Percentiles rank a stretch among this genome's conserved stretches.
Evolutionary conservation across 1,139 yeast species (phyloP).

Genomic region (Yamadazyma jaroonii): DNA sequence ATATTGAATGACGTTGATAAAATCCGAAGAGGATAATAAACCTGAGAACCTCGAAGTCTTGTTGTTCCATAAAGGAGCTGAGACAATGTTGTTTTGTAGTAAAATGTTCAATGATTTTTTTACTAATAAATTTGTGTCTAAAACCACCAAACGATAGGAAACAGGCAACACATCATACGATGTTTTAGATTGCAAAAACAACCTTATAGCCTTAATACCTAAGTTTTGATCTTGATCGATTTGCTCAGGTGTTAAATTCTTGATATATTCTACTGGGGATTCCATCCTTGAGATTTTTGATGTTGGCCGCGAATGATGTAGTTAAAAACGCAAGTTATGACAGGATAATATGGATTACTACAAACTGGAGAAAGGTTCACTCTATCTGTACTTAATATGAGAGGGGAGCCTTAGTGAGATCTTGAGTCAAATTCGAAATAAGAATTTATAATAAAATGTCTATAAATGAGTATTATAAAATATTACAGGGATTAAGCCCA

Average conservation of each 20-base stretch:
- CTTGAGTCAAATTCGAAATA: too few relatives aligned
- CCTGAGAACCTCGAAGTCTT: slow-evolving; percentile 92
- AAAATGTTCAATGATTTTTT: slow-evolving; percentile 88
- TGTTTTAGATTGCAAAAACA: slow-evolving; percentile 84
- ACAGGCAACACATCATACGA: slow-evolving; percentile 97
- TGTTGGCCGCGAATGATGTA: too few relatives aligned
- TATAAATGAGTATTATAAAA: too few relatives aligned
- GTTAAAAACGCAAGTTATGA: too few relatives aligned
- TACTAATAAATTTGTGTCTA: slow-evolving; percentile 87
- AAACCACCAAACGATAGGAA: slow-evolving; percentile 85
- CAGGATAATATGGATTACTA: too few relatives aligned
- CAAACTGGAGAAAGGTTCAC: too few relatives aligned
- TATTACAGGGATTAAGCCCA: slow-evolving; percentile 59
- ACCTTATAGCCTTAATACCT: slow-evolving; percentile 75
- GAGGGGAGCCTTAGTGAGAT: too few relatives aligned
- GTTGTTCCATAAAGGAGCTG: slow-evolving; percentile 97
- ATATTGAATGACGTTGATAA: slow-evolving; percentile 92
- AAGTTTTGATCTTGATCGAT: slow-evolving; percentile 59
- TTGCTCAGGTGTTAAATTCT: slow-evolving; percentile 41
- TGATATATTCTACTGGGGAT: slow-evolving; percentile 40
- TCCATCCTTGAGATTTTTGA: background rate
- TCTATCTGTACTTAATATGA: too few relatives aligned
- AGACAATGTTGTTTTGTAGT: slow-evolving; percentile 89
- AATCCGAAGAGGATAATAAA: slow-evolving; percentile 85
- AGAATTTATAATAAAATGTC: too few relatives aligned